These are phyloP conservation scores for Maudiozyma humilis DNA, from an alignment of 1,139 yeast species.

Conservation along the genomic window DNA sequence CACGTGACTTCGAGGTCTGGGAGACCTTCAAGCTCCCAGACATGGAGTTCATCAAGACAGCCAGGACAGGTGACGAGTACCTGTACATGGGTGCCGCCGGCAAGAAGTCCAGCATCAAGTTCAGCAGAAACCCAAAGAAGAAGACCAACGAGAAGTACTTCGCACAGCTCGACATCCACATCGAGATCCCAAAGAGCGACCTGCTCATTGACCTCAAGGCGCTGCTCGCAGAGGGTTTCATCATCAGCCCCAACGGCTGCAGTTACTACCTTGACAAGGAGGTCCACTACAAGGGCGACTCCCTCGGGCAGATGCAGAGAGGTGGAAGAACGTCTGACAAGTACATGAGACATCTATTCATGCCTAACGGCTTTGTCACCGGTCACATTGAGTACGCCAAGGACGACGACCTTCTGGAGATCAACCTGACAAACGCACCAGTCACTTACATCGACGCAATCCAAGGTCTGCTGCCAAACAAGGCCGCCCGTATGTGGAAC, in stretches of 20 bases:
- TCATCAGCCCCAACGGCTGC: slow-evolving; percentile 67
- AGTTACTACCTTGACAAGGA: slow-evolving; percentile 38
- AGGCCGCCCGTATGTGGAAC: slow-evolving; percentile 86
- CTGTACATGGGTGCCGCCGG: slow-evolving; percentile 29
- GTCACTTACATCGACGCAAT: slow-evolving; percentile 80
- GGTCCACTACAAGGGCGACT: slow-evolving; percentile 41
- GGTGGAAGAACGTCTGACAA: slow-evolving; percentile 8
- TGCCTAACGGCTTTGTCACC: slow-evolving; percentile 65
- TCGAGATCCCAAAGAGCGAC: slow-evolving; percentile 35
- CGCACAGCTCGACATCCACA: slow-evolving; percentile 15
- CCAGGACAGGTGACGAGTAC: slow-evolving; percentile 10
- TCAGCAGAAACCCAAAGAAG: slow-evolving; percentile 35
- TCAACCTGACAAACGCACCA: slow-evolving; percentile 39
- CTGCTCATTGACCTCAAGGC: slow-evolving; percentile 18
- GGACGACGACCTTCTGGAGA: slow-evolving; percentile 19
- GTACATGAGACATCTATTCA: slow-evolving; percentile 49
- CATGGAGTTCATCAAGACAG: slow-evolving; percentile 6
- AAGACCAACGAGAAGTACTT: slow-evolving; percentile 6
- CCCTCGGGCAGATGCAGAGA: slow-evolving; percentile 40
- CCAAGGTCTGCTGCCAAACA: slow-evolving; percentile 92
- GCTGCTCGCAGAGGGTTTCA: slow-evolving; percentile 39
- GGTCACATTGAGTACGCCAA: slow-evolving; percentile 44
- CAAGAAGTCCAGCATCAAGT: slow-evolving; percentile 53
- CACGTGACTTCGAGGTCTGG: slow-evolving; percentile 32
- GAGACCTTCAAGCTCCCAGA: slow-evolving; percentile 23